Percentiles rank a stretch among this genome's conserved stretches.
These are phyloP conservation scores for Tolypocladium capitatum DNA, from an alignment of 2,329 filamentous ascomycete genomes.

Conservation along the genomic window DNA sequence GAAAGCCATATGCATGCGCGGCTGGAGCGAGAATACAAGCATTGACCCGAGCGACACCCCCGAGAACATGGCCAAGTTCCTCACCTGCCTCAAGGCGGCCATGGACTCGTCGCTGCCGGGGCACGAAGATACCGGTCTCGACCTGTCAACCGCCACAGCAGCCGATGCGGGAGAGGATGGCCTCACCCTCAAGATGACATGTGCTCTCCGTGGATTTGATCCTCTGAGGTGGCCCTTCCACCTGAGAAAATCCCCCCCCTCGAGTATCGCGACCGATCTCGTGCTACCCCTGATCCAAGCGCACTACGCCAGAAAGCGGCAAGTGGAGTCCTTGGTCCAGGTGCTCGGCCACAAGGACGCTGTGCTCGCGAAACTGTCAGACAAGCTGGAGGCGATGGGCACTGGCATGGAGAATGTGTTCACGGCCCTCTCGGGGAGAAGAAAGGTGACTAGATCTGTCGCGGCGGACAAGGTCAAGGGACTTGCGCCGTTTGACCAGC, in stretches of 20 bases:
- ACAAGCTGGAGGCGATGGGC: constrained; percentile 40
- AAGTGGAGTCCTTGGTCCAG: constrained; percentile 29
- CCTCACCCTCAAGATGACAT: constrained; percentile 40
- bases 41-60: constrained; percentile 61
- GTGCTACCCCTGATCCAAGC: constrained; percentile 38
- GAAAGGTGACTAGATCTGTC: constrained; percentile 27
- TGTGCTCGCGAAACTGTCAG: constrained; percentile 34
- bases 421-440: constrained; percentile 33
- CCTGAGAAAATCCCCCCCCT: constrained; percentile 32
- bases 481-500: constrained; percentile 32
- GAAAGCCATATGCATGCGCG: constrained; percentile 48
- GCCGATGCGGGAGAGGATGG: constrained; percentile 25
- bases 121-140: constrained; percentile 31
- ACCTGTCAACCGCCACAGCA: constrained; percentile 20
- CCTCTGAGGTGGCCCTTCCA: constrained; percentile 53
- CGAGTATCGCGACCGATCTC: constrained; percentile 31
- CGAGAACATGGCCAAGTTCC: constrained; percentile 53
- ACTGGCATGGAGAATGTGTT: constrained; percentile 41
- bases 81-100: constrained; percentile 45
- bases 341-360: constrained; percentile 36
- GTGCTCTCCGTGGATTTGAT: constrained; percentile 49
- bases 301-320: constrained; percentile 24
- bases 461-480: constrained; percentile 38
- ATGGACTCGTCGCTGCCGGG: constrained; percentile 32
- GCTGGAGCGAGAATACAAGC: constrained; percentile 48